phyloP scores from a whole-genome alignment of 345 rosid species.

The Diplotaxis tenuifolia region DNA sequence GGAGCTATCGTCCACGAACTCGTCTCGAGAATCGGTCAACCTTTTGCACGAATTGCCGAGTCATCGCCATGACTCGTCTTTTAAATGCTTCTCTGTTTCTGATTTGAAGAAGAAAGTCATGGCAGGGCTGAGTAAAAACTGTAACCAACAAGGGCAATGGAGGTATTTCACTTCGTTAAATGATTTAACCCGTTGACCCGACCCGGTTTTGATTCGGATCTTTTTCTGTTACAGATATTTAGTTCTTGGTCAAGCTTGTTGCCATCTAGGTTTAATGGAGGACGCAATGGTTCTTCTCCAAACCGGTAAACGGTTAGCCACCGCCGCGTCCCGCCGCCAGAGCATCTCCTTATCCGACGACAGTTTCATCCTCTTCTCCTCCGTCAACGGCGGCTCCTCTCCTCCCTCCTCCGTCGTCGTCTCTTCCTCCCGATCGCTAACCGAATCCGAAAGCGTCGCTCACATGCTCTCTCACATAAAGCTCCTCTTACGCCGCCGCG shows the following conservation, averaged over 20 bases:
- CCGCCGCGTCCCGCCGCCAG: conserved; percentile 94
- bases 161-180: too few relatives aligned
- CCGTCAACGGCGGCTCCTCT: conserved; percentile 28
- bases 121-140: conserved; percentile 76
- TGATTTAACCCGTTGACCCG: background rate
- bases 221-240: conserved; percentile 53
- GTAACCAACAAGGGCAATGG: conserved; percentile 87
- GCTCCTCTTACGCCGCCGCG: conserved; percentile 82
- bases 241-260: conserved; percentile 91
- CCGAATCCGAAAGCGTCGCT: conserved; percentile 61
- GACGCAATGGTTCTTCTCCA: conserved; percentile 98
- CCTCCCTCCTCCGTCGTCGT: conserved; percentile 27
- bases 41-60: conserved; percentile 49
- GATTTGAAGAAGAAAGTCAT: conserved; percentile 91
- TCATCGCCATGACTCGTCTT: conserved; percentile 49
- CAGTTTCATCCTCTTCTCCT: conserved; percentile 61
- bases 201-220: conserved; percentile 31
- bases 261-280: conserved; percentile 93
- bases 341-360: conserved; percentile 87
- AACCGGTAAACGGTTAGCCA: conserved; percentile 89
- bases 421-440: conserved; percentile 35
- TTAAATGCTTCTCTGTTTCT: conserved; percentile 85
- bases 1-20: conserved; percentile 32
- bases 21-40: conserved; percentile 46
- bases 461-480: conserved; percentile 80